phyloP scores from a whole-genome alignment of 1,284 basidiomycete genomes.

The Austroboletus niveus region DNA sequence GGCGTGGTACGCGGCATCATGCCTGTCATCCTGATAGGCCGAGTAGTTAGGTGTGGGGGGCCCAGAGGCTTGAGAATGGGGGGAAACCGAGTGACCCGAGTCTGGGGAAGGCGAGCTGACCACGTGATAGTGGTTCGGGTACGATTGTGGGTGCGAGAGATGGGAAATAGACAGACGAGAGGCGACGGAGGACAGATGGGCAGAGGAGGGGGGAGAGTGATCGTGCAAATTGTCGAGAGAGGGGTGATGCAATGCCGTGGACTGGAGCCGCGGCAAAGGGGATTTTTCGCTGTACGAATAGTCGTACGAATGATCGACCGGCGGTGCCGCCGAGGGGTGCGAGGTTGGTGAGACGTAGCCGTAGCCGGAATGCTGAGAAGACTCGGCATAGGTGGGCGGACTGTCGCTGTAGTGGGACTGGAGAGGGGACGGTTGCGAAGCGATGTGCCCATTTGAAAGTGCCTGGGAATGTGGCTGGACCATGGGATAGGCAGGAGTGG shows the following conservation, averaged over 20 bases:
- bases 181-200: constrained; percentile 32
- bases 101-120: constrained; percentile 35
- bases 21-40: constrained; percentile 43
- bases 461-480: constrained; percentile 31
- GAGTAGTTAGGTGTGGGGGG: constrained; percentile 49
- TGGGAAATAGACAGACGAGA: constrained; percentile 39
- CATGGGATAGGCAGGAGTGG: constrained; percentile 42
- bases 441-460: constrained; percentile 25
- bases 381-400: constrained; percentile 44
- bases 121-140: constrained; percentile 37
- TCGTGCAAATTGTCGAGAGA: constrained; percentile 32
- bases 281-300: constrained; percentile 34
- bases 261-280: constrained; percentile 28
- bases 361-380: constrained; percentile 41
- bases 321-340: constrained; percentile 19
- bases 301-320: constrained; percentile 28
- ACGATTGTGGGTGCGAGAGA: constrained; percentile 36
- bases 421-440: constrained; percentile 33
- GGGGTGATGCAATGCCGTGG: constrained; percentile 24
- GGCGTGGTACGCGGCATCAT: constrained; percentile 34
- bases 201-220: constrained; percentile 29
- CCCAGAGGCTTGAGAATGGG: constrained; percentile 44
- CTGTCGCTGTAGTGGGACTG: constrained; percentile 32
- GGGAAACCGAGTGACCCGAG: constrained; percentile 45
- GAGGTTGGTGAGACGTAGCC: constrained; percentile 39